phyloP scores from a whole-genome alignment of 2,329 filamentous ascomycete species.

The Neurospora sp. region DNA sequence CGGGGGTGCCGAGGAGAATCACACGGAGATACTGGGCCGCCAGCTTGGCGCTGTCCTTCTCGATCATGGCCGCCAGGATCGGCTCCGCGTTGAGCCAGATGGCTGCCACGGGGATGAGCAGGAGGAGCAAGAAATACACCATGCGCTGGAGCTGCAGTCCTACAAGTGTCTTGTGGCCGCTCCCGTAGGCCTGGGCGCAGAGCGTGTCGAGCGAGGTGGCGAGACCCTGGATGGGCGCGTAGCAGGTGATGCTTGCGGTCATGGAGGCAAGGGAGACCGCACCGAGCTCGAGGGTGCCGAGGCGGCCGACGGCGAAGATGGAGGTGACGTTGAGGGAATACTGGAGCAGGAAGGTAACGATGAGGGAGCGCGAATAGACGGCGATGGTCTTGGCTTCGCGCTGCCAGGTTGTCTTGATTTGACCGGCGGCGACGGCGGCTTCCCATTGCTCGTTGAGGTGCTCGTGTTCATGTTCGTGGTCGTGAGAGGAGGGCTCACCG shows the following conservation, averaged over 20 bases:
- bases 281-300: conserved; percentile 61
- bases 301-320: conserved; percentile 66
- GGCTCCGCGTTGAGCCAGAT: conserved; percentile 60
- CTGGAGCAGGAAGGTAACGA: conserved; percentile 67
- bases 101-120: conserved; percentile 60
- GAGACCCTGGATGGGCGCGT: conserved; percentile 72
- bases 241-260: conserved; percentile 71
- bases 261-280: conserved; percentile 63
- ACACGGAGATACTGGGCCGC: conserved; percentile 67
- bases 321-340: conserved; percentile 77
- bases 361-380: conserved; percentile 59
- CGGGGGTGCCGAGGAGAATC: conserved; percentile 60
- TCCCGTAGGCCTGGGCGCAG: conserved; percentile 89
- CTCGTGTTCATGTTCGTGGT: conserved; percentile 38
- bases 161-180: conserved; percentile 79
- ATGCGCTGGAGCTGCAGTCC: conserved; percentile 75
- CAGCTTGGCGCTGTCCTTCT: conserved; percentile 57
- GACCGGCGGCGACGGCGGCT: conserved; percentile 68
- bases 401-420: conserved; percentile 84
- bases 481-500: not conserved
- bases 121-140: conserved; percentile 62
- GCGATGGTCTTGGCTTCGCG: conserved; percentile 75
- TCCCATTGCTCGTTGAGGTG: conserved; percentile 69
- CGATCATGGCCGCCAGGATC: conserved; percentile 56
- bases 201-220: conserved; percentile 86